Evolutionary conservation across 2,329 filamentous ascomycete genomes (phyloP), one percentile per base, ranked within the genome.

Genomic region (Colletotrichum tofieldiae): DNA sequence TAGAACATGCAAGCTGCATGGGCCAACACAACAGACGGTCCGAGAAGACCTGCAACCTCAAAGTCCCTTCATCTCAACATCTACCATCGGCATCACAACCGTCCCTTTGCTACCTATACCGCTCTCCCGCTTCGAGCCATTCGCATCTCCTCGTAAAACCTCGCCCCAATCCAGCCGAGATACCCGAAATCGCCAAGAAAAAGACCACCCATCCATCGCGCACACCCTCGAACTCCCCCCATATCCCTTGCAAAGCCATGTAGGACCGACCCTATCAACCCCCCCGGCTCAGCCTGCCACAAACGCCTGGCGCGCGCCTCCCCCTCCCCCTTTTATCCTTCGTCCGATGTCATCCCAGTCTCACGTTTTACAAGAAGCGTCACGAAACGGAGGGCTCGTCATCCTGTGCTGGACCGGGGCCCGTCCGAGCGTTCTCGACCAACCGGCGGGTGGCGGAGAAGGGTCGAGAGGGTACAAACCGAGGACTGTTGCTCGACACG

Each of bases 341-440:
- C 62, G 56, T 54, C 55, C 54, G 32, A 59, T 47, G 32, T 45
- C 37, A 71, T 67, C 67, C 62, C 32, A 8, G 67, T 51, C 47
- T 29, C 55, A 20, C 41, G 67, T 71, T 71, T 67, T 54, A 66
- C 29, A 54, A 60, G 43, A 60, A 7, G 55, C 65, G 67, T 70
- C 62, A 18, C 67, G 61, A 59, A 66, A 47, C 62, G 23, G 20
- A 61, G 29, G 29, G 62, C 58, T 32, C 23, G 32, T 29, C 62
- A 55, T 41, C 29, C 18, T 20, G 54, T 59, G 16, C 39, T 64
- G 60, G 41, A 55, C 29, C 49, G 29, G 26, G 59, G 43, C 35
- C 16, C 37, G 63, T 41, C 67, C 55, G 63, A 61, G 67, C 62
- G 67, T 23, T 23, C 20, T 35, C 41, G 20, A 1, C 59, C 41